Base-by-base conservation (phyloP, 2,329 filamentous ascomycete species). In the Diaporthe citrichinensis region DNA sequence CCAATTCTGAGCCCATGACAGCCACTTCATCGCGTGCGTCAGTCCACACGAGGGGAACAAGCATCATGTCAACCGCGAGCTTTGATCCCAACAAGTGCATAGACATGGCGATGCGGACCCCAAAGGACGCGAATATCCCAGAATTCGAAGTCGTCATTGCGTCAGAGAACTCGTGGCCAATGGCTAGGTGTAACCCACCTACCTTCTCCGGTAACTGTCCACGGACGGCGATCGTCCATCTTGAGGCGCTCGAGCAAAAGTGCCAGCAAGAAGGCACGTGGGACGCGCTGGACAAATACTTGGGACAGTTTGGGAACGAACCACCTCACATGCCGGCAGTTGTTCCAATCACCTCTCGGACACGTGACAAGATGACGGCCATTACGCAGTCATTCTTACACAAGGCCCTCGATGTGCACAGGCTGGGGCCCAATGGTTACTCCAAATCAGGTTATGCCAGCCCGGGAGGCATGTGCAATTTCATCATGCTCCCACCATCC, bases 361-460 rank as follows among this genome's bases (percentile, higher is more conserved):
- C 92, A 3, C 88, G 92, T 44, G 93, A 94, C 81, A 92, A 91
- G 81, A 89, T 94, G 79, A 87, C 94, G n/a, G 92, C 92, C 67
- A 93, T 94, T 77, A 93, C 92, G 0, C 92, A 94, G 81, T 90
- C 87, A 57, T 94, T 94, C 81, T 84, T 94, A 12, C 91, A 93
- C 83, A 94, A 93, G 79, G 93, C 93, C 1, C 87, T 94, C 4
- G 91, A 93, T 20, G 93, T 92, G 58, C 92, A 94, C 81, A 88
- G 89, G 62, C 87, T 90, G 34, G 87, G 88, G 36, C 80, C 85
- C 72, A 85, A 84, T 58, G 79, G 80, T 20, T 82, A 82, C 41
- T 83, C 83, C 73, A 86, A 87, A 73, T 81, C 82, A 6, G 85
- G 84, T 17, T 88, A 87, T 57, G 83, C 86, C 10, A 86, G 80